Evolutionary conservation across 768 basidiomycete species (phyloP).

Genomic region (Suillus spraguei): DNA sequence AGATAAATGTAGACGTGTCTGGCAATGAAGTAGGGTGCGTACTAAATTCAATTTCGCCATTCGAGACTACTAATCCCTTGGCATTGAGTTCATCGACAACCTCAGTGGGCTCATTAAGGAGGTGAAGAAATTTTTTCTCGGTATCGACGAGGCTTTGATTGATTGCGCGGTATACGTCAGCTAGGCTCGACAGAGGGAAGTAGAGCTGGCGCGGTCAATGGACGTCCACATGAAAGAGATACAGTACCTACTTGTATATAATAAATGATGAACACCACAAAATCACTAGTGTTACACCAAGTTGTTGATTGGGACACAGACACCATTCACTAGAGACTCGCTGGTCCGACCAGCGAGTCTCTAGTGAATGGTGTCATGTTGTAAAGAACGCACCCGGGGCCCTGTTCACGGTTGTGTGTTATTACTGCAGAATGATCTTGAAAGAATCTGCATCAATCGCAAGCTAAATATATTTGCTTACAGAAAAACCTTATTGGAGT

Average conservation of each 20-base stretch:
- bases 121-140: slow-evolving; percentile 63
- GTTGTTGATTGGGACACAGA: no score
- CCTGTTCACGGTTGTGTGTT: no score
- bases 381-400: no score
- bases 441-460: no score
- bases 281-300: slow-evolving; percentile 33
- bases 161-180: neutral
- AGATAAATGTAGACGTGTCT: no score
- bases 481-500: no score
- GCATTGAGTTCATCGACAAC: slow-evolving; percentile 80
- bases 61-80: slow-evolving; percentile 61
- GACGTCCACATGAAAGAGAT: neutral
- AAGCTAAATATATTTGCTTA: no score
- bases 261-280: slow-evolving; percentile 82
- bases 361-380: no score
- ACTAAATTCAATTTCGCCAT: slow-evolving; percentile 90
- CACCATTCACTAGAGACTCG: no score
- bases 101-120: slow-evolving; percentile 82
- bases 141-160: slow-evolving; percentile 80
- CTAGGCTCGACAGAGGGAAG: neutral
- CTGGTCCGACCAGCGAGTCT: no score
- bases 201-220: neutral
- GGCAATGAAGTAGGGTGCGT: slow-evolving; percentile 8
- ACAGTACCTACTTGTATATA: slow-evolving; percentile 62
- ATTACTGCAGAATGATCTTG: no score